Conservation (phyloP, 78 protist genomes). For the Isochrysis galbana region DNA sequence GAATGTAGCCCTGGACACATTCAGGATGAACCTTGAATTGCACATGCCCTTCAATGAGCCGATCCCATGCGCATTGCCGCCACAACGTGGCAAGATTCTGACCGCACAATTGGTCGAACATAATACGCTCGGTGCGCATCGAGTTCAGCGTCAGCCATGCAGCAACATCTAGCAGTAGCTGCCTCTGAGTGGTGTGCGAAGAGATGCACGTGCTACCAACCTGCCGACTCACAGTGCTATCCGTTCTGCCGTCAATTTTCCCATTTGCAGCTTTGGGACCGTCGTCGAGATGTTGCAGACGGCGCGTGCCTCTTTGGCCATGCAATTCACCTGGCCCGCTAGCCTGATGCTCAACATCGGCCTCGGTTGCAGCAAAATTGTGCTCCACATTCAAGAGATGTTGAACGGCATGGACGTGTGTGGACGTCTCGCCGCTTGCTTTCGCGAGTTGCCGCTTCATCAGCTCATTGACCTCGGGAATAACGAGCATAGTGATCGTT, state of each 20-base stretch:
- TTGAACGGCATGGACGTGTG: neutral
- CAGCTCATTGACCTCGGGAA: conserved; percentile 57
- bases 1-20: neutral
- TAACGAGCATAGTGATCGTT: conserved; percentile 24
- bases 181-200: neutral
- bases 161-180: conserved; percentile 18
- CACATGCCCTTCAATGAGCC: neutral
- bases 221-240: no score
- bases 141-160: conserved; percentile 62
- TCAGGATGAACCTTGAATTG: neutral
- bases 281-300: neutral
- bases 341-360: neutral
- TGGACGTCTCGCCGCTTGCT: neutral
- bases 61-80: conserved; percentile 38
- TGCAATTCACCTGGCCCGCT: neutral
- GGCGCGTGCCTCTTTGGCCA: neutral
- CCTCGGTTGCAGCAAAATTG: neutral
- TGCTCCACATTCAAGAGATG: neutral
- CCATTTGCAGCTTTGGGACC: no score
- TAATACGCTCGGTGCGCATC: conserved; percentile 48
- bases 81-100: conserved; percentile 46
- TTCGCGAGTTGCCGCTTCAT: conserved; percentile 31
- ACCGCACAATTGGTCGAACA: conserved; percentile 39
- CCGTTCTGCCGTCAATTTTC: no score
- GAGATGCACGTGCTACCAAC: neutral